Evolutionary conservation across 176 grass and related monocot genomes (phyloP).

Genomic region (Eragrostis curvula): DNA sequence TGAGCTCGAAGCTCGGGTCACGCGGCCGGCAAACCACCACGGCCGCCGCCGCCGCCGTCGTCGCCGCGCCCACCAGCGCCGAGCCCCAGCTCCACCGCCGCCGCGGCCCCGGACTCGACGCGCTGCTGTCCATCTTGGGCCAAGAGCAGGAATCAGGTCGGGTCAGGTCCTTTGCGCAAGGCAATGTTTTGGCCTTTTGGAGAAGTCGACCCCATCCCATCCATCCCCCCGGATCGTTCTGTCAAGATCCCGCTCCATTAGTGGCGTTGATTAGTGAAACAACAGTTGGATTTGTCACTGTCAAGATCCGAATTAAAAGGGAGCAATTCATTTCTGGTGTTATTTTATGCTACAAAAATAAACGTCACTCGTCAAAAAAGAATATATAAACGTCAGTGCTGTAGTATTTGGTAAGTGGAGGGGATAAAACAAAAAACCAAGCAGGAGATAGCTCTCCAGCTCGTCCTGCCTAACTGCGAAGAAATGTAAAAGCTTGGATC

Average conservation of each 20-base stretch:
- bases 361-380: background rate
- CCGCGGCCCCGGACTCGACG: constrained; percentile 15
- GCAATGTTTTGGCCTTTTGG: constrained; percentile 16
- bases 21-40: constrained; percentile 54
- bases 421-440: no score
- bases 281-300: background rate
- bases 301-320: background rate
- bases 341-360: background rate
- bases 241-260: background rate
- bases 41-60: constrained; percentile 42
- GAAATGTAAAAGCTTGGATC: no score
- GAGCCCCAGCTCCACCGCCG: constrained; percentile 71
- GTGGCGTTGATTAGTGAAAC: background rate
- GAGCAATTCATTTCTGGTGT: background rate
- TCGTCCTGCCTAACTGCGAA: no score
- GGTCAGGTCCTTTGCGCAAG: no score
- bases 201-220: background rate
- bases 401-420: no score
- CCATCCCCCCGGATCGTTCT: background rate
- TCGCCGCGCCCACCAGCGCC: constrained; percentile 61
- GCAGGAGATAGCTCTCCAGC: no score
- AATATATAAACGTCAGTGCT: no score
- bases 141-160: no score
- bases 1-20: constrained; percentile 76
- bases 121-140: constrained; percentile 15